Percentiles rank a stretch among this genome's conserved stretches.
Evolutionary conservation across 1,139 yeast species (phyloP).

Genomic region (Candida neerlandica): DNA sequence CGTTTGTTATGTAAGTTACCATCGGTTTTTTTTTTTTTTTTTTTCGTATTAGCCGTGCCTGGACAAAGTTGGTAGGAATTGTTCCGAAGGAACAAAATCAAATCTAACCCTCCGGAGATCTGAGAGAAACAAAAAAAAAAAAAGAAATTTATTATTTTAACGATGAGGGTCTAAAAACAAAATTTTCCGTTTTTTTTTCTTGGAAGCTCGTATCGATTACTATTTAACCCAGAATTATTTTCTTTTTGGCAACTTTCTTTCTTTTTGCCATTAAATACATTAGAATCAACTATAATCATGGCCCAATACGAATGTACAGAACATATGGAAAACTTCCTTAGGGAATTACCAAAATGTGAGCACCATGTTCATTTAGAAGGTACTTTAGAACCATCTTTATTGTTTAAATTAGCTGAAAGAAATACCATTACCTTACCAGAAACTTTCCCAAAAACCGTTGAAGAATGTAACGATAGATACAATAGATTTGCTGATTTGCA

Average conservation of each 20-base stretch:
- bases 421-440: slow-evolving; percentile 58
- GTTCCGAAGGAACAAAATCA: slow-evolving; percentile 3
- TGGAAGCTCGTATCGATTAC: not conserved
- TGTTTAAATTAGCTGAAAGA: slow-evolving; percentile 66
- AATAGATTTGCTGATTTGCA: slow-evolving; percentile 64
- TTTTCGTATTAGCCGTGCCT: not conserved
- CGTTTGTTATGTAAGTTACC: too few relatives aligned
- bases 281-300: slow-evolving; percentile 4
- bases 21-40: too few relatives aligned
- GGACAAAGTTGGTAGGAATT: not conserved
- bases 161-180: not conserved
- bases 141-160: not conserved
- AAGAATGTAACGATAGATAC: slow-evolving; percentile 60
- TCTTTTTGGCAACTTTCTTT: not conserved
- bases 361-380: slow-evolving; percentile 85
- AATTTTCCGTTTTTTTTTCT: not conserved
- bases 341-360: slow-evolving; percentile 78
- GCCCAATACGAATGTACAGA: slow-evolving; percentile 19
- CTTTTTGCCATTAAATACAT: too few relatives aligned
- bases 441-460: slow-evolving; percentile 56
- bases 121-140: too few relatives aligned
- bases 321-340: slow-evolving; percentile 45
- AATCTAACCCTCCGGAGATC: not conserved
- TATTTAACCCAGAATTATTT: not conserved
- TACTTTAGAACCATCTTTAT: slow-evolving; percentile 69